These are phyloP conservation scores for Trichomonascaceae sp. DNA, from an alignment of 1,139 yeast genomes.

Conservation along the genomic window DNA sequence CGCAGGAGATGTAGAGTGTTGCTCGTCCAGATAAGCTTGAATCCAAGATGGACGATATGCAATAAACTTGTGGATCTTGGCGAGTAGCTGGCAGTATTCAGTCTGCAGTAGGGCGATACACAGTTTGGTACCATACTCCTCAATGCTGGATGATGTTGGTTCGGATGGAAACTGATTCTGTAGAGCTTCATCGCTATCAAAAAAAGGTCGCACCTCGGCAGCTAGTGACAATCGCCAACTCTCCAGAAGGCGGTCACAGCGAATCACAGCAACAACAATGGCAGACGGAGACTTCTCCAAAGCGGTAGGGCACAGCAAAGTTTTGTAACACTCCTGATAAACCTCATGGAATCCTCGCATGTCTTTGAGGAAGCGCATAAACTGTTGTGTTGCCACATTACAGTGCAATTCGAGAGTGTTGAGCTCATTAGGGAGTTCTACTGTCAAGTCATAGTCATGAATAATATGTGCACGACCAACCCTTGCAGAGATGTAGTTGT, in stretches of 20 bases:
- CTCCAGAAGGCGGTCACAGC: conserved; percentile 21
- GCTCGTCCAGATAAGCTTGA: conserved; percentile 1
- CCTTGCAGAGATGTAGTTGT: conserved; percentile 41
- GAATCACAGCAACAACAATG: conserved; percentile 16
- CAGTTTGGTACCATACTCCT: conserved; percentile 4
- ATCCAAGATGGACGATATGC: conserved; percentile 22
- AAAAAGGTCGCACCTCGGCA: conserved; percentile 12
- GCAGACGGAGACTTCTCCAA: conserved; percentile 18
- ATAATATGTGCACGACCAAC: conserved; percentile 50
- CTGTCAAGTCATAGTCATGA: conserved; percentile 32
- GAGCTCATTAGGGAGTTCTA: conserved; percentile 8
- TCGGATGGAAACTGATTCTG: conserved; percentile 1
- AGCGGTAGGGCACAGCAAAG: conserved; percentile 22
- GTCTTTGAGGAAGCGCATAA: too few relatives aligned
- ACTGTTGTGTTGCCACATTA: too few relatives aligned
- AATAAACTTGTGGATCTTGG: conserved; percentile 18
- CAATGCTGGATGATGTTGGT: conserved; percentile 2
- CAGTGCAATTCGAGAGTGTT: conserved; percentile 2
- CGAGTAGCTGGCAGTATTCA: conserved; percentile 15
- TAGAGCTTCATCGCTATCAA: conserved; percentile 1
- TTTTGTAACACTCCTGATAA: conserved; percentile 17
- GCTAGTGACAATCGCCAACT: conserved; percentile 22
- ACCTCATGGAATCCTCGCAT: conserved; percentile 12
- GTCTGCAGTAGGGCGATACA: conserved; percentile 10
- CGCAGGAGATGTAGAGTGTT: neutral